Evolutionary conservation across 257 asterid species (phyloP), one percentile per base, ranked within the genome.

Genomic region (Osmanthus fragrans): DNA sequence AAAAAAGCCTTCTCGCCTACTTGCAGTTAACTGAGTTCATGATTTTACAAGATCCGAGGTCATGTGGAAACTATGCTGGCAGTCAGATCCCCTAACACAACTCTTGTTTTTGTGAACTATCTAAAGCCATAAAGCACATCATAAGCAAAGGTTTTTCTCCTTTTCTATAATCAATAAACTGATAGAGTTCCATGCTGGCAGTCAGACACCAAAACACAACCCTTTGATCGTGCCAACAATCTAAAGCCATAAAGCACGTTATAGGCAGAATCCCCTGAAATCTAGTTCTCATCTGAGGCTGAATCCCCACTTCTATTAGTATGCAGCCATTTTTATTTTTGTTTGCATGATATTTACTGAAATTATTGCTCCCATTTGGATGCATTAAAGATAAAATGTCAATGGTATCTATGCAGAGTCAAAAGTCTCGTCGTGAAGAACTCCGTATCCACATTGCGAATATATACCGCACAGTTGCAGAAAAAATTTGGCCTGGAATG

Each of bases 401-500:
- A 51, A 64, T 73, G 71, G 54, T 73, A 75, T 74, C 76, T 16
- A 21, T 85, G 85, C 93, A 96, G 99, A 93, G 90, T 87, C 99
- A 96, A 85, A 93, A 90, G 84, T 87, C 97, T 77, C 97, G 99
- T 33, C 97, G 98, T 51, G 99, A 96, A 86, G 99, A 96, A 84
- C 97, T 96, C 49, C 97, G 97, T 37, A 78, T 88, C 77, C 97
- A 96, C 79, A 86, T 90, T 73, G 92, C 98, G 76, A 93, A 93
- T 77, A 91, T 96, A 77, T 93, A 96, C 82, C 97, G 97, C 71
- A 85, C 93, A 66, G 96, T 93, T 78, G 92, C 99, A 69, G 97
- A 96, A 83, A 93, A 89, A 77, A 84, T 96, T 84, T 96, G 99
- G 99, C 99, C 99, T 64, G 97, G 99, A 76, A 92, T 92, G 97